Base-by-base conservation (phyloP, 2,329 filamentous ascomycete species). In the Teratosphaeria viscida region DNA sequence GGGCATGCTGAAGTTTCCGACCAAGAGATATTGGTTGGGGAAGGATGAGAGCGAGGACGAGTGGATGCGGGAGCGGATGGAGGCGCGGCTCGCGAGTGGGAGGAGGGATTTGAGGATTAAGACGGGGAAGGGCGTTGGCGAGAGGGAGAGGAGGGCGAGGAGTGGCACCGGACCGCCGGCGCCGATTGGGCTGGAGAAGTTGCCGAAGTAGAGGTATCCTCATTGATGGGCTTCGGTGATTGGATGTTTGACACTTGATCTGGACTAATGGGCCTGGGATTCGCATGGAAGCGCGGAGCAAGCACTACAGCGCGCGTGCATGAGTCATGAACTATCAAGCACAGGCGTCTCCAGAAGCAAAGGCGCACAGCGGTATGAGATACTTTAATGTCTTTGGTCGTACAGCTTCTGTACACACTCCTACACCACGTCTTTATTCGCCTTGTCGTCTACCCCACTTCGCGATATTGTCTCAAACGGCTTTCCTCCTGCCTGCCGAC, bases 1-100 rank as follows among this genome's bases (percentile, higher is more conserved):
- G 57, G 70, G 82, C 35, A 89, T 96, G 88, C 80, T 95, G 32
- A 81, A 81, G 10, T 68, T 71, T 49, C 79, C 90, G 27, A 88
- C 88, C 47, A 83, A 82, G 64, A 81, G 80, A 60, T 96, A 95
- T 76, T 96, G 92, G 91, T 78, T 95, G 16, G 88, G 88, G 35
- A 74, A 76, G 62, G 83, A 83, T 57, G 76, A 83, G 59, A 74
- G 67, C 1, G 79, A 84, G 63, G 81, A 85, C 55, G 84, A 85
- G 61, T 94, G 89, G 89, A 81, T 86, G 68, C 79, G 82, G 54
- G 82, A 80, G 10, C 16, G 43, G 43, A 19, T 49, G 16, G 43
- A 49, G 43, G 16, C 43, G 43, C 1, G 43, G 43, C 6, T 49
- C 16, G 43, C 85, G 65, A 79, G 81, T 63, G 81, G 82, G 61